phyloP scores from a whole-genome alignment of 306 rosid genomes.

The Datisca glomerata region DNA sequence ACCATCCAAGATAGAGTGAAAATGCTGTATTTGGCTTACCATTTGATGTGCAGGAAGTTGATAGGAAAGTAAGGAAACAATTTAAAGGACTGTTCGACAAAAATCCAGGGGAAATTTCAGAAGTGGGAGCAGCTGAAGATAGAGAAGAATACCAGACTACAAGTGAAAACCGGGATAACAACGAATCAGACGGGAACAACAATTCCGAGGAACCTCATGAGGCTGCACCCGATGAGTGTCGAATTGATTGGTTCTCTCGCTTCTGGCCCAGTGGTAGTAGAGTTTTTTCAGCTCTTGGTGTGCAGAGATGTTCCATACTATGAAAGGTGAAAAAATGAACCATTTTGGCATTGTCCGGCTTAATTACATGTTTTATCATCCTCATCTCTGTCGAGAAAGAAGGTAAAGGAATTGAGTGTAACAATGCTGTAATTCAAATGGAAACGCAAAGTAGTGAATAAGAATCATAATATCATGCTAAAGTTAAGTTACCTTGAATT shows the following conservation, averaged over 20 bases:
- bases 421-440: too few relatives aligned
- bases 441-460: too few relatives aligned
- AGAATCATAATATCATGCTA: too few relatives aligned
- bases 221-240: constrained; percentile 20
- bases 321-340: constrained; percentile 10
- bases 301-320: constrained; percentile 57
- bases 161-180: constrained; percentile 27
- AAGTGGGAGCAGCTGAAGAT: constrained; percentile 29
- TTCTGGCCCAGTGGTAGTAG: constrained; percentile 47
- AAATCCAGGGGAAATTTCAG: constrained; percentile 86
- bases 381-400: too few relatives aligned
- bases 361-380: too few relatives aligned
- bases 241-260: constrained; percentile 43
- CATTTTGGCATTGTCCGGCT: constrained; percentile 1
- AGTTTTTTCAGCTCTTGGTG: constrained; percentile 43
- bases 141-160: constrained; percentile 23
- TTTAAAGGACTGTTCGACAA: constrained; percentile 89
- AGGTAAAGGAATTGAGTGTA: too few relatives aligned
- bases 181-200: constrained; percentile 26
- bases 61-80: constrained; percentile 66
- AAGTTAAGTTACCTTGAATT: too few relatives aligned
- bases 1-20: not conserved
- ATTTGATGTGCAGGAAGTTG: constrained; percentile 48
- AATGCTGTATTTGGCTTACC: too few relatives aligned
- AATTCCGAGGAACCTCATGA: constrained; percentile 41